These are phyloP conservation scores for Herpetospermum pedunculosum DNA, from an alignment of 306 rosid genomes.

Conservation along the genomic window DNA sequence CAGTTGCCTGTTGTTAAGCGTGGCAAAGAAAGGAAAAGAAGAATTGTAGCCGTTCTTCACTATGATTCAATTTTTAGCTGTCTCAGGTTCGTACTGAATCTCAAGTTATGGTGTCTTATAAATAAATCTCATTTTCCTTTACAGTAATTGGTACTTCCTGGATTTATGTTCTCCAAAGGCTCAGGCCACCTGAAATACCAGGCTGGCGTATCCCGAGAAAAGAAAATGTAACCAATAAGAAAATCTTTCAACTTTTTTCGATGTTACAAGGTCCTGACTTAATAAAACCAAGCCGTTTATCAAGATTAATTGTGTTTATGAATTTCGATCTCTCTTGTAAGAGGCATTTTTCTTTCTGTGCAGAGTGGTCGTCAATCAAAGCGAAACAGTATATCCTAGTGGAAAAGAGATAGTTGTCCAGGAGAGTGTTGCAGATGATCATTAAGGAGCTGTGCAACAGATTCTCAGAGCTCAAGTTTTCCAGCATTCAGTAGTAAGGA, in stretches of 20 bases:
- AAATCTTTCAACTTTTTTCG: background rate
- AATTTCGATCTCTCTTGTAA: background rate
- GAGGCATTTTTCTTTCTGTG: slow-evolving; percentile 13
- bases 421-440: slow-evolving; percentile 33
- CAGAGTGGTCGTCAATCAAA: slow-evolving; percentile 53
- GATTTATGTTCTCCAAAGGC: background rate
- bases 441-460: slow-evolving; percentile 18
- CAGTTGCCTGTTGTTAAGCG: slow-evolving; percentile 92
- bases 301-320: background rate
- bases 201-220: background rate
- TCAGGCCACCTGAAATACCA: background rate
- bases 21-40: slow-evolving; percentile 45
- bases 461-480: slow-evolving; percentile 6
- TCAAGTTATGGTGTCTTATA: background rate
- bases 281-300: background rate
- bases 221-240: background rate
- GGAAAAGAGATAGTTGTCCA: slow-evolving; percentile 32
- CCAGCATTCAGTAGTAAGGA: slow-evolving; percentile 5
- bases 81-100: slow-evolving; percentile 52
- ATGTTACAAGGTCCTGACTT: background rate
- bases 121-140: background rate
- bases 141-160: background rate
- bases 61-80: slow-evolving; percentile 56
- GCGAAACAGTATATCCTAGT: slow-evolving; percentile 32
- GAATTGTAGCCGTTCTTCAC: slow-evolving; percentile 69